Conservation (phyloP, 768 basidiomycete species). For the Tricholoma hemisulphureum region DNA sequence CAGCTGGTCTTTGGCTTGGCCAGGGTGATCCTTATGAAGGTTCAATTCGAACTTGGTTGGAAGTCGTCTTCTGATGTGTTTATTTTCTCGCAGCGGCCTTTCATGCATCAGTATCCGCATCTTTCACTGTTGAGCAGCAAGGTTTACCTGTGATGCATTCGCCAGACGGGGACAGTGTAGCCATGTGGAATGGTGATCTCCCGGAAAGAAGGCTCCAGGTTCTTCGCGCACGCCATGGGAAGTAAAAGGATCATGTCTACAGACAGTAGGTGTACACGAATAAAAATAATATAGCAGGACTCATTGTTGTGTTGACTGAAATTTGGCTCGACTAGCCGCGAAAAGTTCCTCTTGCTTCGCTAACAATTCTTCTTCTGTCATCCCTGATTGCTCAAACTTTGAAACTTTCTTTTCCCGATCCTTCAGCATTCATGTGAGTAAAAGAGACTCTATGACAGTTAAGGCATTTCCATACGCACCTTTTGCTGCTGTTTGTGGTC, state of each 20-base stretch:
- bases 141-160: conserved; percentile 61
- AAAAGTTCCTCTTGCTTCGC: conserved; percentile 89
- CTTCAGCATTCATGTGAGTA: conserved; percentile 33
- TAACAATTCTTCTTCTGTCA: conserved; percentile 87
- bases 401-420: conserved; percentile 92
- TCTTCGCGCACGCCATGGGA: conserved; percentile 43
- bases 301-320: conserved; percentile 60
- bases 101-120: conserved; percentile 80
- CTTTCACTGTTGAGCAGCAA: conserved; percentile 78
- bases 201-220: conserved; percentile 56
- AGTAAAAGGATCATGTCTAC: conserved; percentile 35
- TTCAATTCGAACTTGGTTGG: conserved; percentile 25
- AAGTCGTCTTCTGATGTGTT: conserved; percentile 1
- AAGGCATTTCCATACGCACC: conserved; percentile 55
- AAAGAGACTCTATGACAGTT: not conserved
- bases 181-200: conserved; percentile 70
- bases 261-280: conserved; percentile 26
- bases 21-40: conserved; percentile 66
- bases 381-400: conserved; percentile 82
- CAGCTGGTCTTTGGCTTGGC: conserved; percentile 62
- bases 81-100: conserved; percentile 48
- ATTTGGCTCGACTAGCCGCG: conserved; percentile 85
- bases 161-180: conserved; percentile 22
- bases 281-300: conserved; percentile 19
- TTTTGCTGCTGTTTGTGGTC: conserved; percentile 97